A percentile compares a stretch with the other conserved stretches of the same genome.
phyloP scores from a whole-genome alignment of 1,139 yeast species.

The Meyerozyma sp. region DNA sequence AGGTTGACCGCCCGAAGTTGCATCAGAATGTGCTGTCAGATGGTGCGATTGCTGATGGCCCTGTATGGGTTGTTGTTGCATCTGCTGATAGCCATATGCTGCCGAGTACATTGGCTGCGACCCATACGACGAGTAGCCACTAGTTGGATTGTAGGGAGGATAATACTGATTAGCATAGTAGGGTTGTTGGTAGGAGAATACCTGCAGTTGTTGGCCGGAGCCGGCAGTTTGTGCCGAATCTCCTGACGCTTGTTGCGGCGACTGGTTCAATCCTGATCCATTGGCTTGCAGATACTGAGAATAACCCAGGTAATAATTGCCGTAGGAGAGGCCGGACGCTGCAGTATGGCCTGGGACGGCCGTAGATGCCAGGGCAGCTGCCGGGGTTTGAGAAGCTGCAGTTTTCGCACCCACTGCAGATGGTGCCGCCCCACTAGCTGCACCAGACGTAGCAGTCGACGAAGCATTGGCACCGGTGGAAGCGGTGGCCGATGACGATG shows the following conservation, averaged over 20 bases:
- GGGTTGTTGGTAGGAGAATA: slow-evolving; percentile 19
- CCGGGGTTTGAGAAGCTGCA: slow-evolving; percentile 3
- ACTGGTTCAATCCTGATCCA: background rate
- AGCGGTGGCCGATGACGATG: slow-evolving; percentile 13
- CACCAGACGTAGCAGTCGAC: slow-evolving; percentile 7
- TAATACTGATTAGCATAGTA: slow-evolving; percentile 20
- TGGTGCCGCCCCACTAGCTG: slow-evolving; percentile 9
- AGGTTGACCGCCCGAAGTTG: slow-evolving; percentile 7
- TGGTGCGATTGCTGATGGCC: slow-evolving; percentile 11
- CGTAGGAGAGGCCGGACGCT: background rate
- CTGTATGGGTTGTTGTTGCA: slow-evolving; percentile 1
- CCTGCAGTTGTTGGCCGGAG: slow-evolving; percentile 6
- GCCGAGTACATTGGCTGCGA: slow-evolving; percentile 20
- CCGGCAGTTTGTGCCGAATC: background rate
- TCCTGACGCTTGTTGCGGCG: background rate
- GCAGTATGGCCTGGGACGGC: slow-evolving; percentile 9
- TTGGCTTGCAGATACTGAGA: background rate
- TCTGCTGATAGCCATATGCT: slow-evolving; percentile 11
- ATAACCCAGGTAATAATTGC: background rate
- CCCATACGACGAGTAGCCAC: slow-evolving; percentile 18
- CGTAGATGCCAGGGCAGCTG: slow-evolving; percentile 9
- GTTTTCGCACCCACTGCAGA: slow-evolving; percentile 3
- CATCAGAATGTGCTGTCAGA: slow-evolving; percentile 8
- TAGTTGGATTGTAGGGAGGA: slow-evolving; percentile 16
- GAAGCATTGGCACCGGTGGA: slow-evolving; percentile 8